Evolutionary conservation across 116 monocot genomes (phyloP).

Genomic region (Zostera marina): DNA sequence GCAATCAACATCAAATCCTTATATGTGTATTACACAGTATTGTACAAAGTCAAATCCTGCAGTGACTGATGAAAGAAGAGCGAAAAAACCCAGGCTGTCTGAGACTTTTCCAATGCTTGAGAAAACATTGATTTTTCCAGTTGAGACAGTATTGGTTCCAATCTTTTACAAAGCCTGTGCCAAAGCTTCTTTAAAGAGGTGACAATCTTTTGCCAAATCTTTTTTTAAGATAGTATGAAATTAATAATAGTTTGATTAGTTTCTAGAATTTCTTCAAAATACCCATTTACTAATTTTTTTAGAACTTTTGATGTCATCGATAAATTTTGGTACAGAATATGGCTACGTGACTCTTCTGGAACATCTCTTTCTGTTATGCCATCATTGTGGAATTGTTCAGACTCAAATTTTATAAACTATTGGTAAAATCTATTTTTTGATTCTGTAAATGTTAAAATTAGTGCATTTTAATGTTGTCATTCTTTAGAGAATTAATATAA

Average conservation of each 20-base stretch:
- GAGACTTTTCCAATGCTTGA: constrained; percentile 38
- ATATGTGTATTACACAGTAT: constrained; percentile 9
- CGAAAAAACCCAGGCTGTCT: constrained; percentile 20
- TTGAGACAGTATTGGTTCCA: constrained; percentile 62
- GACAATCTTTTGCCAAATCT: constrained; percentile 2
- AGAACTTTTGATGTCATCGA: not conserved
- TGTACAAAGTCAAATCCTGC: constrained; percentile 12
- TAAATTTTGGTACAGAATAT: constrained; percentile 28
- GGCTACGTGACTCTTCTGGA: constrained; percentile 26
- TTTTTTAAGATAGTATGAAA: constrained; percentile 8
- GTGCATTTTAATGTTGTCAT: not conserved
- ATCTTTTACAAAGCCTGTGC: constrained; percentile 56
- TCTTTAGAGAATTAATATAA: not conserved
- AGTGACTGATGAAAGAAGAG: constrained; percentile 17
- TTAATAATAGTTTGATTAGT: too few species aligned
- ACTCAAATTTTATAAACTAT: constrained; percentile 31
- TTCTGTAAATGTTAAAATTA: constrained; percentile 3
- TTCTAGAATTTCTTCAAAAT: too few species aligned
- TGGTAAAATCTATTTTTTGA: constrained; percentile 33
- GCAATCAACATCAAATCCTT: constrained; percentile 2
- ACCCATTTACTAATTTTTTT: not conserved
- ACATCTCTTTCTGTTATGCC: constrained; percentile 30
- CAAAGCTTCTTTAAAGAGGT: constrained; percentile 71
- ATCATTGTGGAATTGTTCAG: constrained; percentile 44
- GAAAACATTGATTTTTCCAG: constrained; percentile 69